A percentile compares a stretch with the other conserved stretches of the same genome.
phyloP scores from a whole-genome alignment of 108 stramenopile species.

The Hondaea fermentalgiana region DNA sequence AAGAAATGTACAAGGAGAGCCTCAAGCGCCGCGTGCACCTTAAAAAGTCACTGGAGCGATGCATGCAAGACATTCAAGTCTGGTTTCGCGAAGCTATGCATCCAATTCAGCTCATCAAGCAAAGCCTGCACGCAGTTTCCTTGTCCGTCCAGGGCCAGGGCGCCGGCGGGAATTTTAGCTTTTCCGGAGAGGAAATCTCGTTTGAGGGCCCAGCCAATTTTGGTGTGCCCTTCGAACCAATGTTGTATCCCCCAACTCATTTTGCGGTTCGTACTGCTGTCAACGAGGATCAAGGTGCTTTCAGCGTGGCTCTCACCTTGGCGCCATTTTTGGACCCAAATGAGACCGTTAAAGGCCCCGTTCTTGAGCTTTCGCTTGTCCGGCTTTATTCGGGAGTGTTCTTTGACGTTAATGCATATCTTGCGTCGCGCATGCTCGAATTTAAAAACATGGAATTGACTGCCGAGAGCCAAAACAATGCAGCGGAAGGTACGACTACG shows the following conservation, averaged over 20 bases:
- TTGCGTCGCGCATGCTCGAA: background rate
- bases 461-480: background rate
- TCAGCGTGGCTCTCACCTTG: background rate
- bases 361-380: background rate
- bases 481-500: background rate
- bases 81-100: background rate
- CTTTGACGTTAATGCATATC: background rate
- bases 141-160: background rate
- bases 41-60: background rate
- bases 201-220: background rate
- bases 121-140: background rate
- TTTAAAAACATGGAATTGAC: background rate
- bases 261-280: background rate
- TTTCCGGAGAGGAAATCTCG: background rate
- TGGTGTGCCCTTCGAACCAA: background rate
- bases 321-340: background rate
- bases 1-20: background rate
- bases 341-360: background rate
- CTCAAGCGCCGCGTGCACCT: background rate
- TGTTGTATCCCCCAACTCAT: background rate
- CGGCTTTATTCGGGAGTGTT: background rate
- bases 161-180: background rate
- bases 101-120: background rate
- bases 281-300: background rate
- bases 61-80: background rate